Base-by-base conservation (phyloP, 805 yeast species). In the Danielia reshetovae region DNA sequence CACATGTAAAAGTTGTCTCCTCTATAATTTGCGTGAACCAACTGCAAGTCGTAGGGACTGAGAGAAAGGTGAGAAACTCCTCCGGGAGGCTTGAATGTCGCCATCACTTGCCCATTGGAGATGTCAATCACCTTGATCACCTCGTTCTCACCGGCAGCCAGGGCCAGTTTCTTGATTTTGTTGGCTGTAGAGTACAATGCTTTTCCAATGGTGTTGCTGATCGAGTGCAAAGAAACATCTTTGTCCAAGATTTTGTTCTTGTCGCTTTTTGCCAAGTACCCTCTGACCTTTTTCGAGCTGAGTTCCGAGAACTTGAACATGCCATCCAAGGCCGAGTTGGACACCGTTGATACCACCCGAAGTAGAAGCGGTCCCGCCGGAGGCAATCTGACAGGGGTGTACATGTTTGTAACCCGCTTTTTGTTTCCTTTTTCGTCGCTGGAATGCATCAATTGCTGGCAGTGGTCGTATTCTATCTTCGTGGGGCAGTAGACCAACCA, bases 1-100 rank as follows among this genome's bases (percentile, higher is more conserved):
- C 86, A 81, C 43, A 78, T 60, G 46, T 67, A 78, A 4, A 81
- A 59, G 32, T 65, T 71, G 51, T 82, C 86, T 2, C 89, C 88
- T 33, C 84, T 64, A 15, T 53, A 47, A 8, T 74, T 70, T 3
- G 72, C 70, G 7, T 81, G 73, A 0, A 79, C 70, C 32, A 81
- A 52, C 19, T 72, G 71, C 25, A 74, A 49, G 48, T 81, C 85
- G 51, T 68, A 75, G 0, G 85, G 83, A 0, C 83, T 79, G 5
- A 81, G 49, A 2, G 82, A 75, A 2, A 82, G 51, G 16, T 67
- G 57, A 0, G 86, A 77, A 18, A 81, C 68, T 0, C 85, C 85
- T 14, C 74, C 77, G 0, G 82, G 77, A 0, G 85, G 77, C 27
- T 70, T 66, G 52, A 81, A 78, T 7, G 66, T 38, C 5, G 61